Percentiles rank a stretch among this genome's conserved stretches.
Evolutionary conservation across 75 land plant species (phyloP).

Genomic region (Selaginella moellendorffii): DNA sequence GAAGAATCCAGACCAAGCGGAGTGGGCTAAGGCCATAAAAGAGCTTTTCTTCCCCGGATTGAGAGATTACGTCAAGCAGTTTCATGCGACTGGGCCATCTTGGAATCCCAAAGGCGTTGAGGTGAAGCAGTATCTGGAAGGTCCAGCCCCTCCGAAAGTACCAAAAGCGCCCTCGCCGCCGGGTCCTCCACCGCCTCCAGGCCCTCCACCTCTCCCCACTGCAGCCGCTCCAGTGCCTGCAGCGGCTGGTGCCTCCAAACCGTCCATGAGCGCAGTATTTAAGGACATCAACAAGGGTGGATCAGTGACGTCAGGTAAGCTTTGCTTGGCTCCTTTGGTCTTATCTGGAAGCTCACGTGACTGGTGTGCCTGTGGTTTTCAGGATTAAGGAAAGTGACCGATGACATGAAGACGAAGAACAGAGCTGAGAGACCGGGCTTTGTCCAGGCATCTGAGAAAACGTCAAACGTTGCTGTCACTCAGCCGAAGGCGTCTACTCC

Average conservation of each 20-base stretch:
- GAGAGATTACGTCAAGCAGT: constrained; percentile 70
- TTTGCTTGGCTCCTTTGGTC: not conserved
- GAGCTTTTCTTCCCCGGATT: constrained; percentile 83
- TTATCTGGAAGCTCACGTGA: not conserved
- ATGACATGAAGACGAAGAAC: constrained; percentile 97
- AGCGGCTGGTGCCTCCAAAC: constrained; percentile 24
- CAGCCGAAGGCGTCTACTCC: constrained; percentile 42
- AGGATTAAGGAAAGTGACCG: constrained; percentile 86
- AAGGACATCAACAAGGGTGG: constrained; percentile 74
- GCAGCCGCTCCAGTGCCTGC: constrained; percentile 13
- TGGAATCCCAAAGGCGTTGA: constrained; percentile 61
- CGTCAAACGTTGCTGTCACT: constrained; percentile 11
- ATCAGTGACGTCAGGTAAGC: constrained; percentile 59
- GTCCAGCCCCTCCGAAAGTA: not conserved
- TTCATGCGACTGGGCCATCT: constrained; percentile 70
- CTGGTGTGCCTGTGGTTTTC: too few species aligned
- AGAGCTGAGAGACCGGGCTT: constrained; percentile 62
- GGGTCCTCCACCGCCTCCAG: not conserved
- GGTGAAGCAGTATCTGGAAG: constrained; percentile 11
- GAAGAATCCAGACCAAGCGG: constrained; percentile 76
- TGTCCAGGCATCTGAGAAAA: constrained; percentile 31
- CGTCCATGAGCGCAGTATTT: constrained; percentile 86
- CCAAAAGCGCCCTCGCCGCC: not conserved
- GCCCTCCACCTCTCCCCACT: too few species aligned
- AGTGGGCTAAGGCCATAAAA: constrained; percentile 95